Evolutionary conservation across 768 basidiomycete genomes (phyloP).

Genomic region (Phylloporus rhodoxanthus): DNA sequence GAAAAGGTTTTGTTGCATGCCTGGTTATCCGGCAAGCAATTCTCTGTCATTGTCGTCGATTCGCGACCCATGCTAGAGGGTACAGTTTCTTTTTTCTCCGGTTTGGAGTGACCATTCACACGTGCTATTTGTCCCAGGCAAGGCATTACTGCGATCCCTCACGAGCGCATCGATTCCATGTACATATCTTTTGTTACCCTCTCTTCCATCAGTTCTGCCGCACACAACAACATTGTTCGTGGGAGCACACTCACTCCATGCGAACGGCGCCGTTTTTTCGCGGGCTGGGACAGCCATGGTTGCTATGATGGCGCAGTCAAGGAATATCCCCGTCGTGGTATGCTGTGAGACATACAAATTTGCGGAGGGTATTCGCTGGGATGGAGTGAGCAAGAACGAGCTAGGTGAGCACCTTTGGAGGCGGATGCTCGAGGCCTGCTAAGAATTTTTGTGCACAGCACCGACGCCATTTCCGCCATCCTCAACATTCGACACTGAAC

Average conservation of each 20-base stretch:
- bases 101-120: conserved; percentile 1
- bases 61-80: conserved; percentile 95
- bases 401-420: conserved; percentile 51
- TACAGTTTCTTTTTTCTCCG: conserved; percentile 15
- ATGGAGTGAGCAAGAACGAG: conserved; percentile 95
- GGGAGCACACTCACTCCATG: conserved; percentile 90
- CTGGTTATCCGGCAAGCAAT: conserved; percentile 63
- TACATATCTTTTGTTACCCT: conserved; percentile 88
- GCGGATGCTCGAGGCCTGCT: neutral
- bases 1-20: conserved; percentile 83
- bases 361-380: conserved; percentile 85
- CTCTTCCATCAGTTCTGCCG: conserved; percentile 72
- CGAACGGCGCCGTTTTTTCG: conserved; percentile 91
- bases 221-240: conserved; percentile 82
- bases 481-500: conserved; percentile 3
- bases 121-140: conserved; percentile 46
- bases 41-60: conserved; percentile 91
- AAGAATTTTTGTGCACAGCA: conserved; percentile 15
- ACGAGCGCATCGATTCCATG: conserved; percentile 68
- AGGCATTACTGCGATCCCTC: conserved; percentile 65
- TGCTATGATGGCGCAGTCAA: conserved; percentile 90
- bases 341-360: conserved; percentile 99
- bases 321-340: conserved; percentile 88
- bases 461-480: conserved; percentile 24
- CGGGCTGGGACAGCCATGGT: conserved; percentile 94